phyloP scores from a whole-genome alignment of 2,329 filamentous ascomycete species.

The Hypoxylon sp. region DNA sequence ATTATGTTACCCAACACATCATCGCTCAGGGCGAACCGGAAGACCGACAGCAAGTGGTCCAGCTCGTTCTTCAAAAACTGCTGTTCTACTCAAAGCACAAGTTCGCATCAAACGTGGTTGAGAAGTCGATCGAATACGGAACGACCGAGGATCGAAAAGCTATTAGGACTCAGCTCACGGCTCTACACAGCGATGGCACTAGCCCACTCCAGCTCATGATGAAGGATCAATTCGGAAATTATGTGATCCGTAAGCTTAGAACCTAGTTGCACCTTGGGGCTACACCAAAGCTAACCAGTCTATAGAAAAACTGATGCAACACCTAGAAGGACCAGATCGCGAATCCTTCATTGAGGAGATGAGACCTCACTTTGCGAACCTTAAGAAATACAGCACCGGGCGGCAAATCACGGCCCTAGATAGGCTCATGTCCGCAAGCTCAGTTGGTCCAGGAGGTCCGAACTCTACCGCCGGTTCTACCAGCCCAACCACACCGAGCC shows the following conservation, averaged over 20 bases:
- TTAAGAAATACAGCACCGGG: constrained; percentile 74
- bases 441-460: constrained; percentile 12
- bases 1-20: constrained; percentile 96
- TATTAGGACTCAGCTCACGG: constrained; percentile 75
- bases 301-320: constrained; percentile 81
- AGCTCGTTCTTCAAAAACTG: constrained; percentile 78
- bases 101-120: constrained; percentile 96
- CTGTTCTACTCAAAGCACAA: constrained; percentile 91
- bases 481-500: constrained; percentile 54
- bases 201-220: constrained; percentile 82
- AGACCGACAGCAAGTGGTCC: constrained; percentile 80
- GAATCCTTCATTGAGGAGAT: constrained; percentile 68
- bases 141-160: constrained; percentile 75
- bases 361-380: constrained; percentile 69
- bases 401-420: constrained; percentile 77
- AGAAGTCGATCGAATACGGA: constrained; percentile 86
- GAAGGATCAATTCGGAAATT: constrained; percentile 94
- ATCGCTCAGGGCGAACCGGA: constrained; percentile 81
- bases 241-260: constrained; percentile 88
- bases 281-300: constrained; percentile 47
- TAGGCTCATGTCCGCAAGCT: constrained; percentile 59
- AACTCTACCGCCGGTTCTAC: constrained; percentile 40
- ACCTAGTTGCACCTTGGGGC: not conserved
- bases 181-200: constrained; percentile 72
- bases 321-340: constrained; percentile 71